phyloP scores from a whole-genome alignment of 1,139 yeast species.

The Lizanozyma gosingica region DNA sequence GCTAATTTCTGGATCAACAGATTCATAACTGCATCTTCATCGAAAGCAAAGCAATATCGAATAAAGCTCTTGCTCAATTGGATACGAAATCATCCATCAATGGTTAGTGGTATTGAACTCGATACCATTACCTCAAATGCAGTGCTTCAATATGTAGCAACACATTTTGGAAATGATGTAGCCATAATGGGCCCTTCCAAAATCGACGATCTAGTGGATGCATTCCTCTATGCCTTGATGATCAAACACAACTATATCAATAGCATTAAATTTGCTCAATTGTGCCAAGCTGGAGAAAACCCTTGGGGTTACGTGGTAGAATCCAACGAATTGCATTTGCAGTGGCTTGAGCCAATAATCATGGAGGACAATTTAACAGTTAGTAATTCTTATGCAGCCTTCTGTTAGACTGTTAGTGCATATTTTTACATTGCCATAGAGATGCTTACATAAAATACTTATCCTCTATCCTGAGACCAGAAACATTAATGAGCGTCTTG shows the following conservation, averaged over 20 bases:
- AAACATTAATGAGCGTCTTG: no score
- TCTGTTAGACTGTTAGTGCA: no score
- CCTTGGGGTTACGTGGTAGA: slow-evolving; percentile 1
- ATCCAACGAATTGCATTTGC: slow-evolving; percentile 1
- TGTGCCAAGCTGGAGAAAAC: slow-evolving; percentile 4
- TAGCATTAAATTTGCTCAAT: slow-evolving; percentile 1
- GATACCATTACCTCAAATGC: not conserved
- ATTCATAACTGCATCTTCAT: slow-evolving; percentile 4
- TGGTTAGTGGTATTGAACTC: not conserved
- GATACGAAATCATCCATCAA: not conserved
- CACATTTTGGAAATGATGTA: slow-evolving; percentile 3
- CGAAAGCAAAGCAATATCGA: slow-evolving; percentile 1
- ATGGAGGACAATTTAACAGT: slow-evolving; percentile 1
- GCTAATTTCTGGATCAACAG: slow-evolving; percentile 12
- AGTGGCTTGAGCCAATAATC: slow-evolving; percentile 1
- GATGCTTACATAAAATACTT: no score
- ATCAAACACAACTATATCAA: slow-evolving; percentile 5
- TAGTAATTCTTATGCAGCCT: not conserved
- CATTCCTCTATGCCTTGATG: slow-evolving; percentile 10
- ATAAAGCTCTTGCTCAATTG: slow-evolving; percentile 1
- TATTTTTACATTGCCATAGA: no score
- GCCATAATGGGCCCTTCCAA: slow-evolving; percentile 4
- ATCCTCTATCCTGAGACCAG: no score
- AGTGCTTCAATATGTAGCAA: slow-evolving; percentile 2
- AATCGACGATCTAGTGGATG: slow-evolving; percentile 12